Conservation (phyloP, 2,329 filamentous ascomycete species). For the Microsporum ferrugineum region DNA sequence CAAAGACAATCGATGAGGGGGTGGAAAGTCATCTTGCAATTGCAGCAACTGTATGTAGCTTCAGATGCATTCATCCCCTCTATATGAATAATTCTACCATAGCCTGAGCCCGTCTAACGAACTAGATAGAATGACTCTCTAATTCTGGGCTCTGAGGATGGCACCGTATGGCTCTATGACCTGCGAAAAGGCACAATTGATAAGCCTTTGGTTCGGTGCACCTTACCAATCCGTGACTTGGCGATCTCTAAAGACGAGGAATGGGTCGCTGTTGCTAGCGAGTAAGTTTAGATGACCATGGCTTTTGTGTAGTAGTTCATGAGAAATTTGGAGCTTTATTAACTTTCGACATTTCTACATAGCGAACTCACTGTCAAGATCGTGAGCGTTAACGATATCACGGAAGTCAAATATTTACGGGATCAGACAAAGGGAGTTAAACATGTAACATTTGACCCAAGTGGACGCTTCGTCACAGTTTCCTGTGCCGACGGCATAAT, state of each 20-base stretch:
- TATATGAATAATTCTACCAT: not conserved
- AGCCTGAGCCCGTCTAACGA: constrained; percentile 1
- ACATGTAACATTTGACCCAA: constrained; percentile 78
- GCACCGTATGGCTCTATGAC: constrained; percentile 90
- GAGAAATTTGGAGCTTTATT: not conserved
- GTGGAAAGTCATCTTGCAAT: constrained; percentile 76
- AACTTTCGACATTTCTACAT: not conserved
- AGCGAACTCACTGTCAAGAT: constrained; percentile 81
- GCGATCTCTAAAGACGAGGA: constrained; percentile 67
- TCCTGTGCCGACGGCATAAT: constrained; percentile 82
- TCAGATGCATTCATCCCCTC: not conserved
- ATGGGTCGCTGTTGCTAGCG: constrained; percentile 93
- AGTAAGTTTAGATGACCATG: constrained; percentile 41
- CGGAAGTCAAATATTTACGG: constrained; percentile 61
- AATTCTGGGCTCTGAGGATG: constrained; percentile 82
- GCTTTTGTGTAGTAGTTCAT: not conserved
- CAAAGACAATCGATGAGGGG: constrained; percentile 80
- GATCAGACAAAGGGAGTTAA: constrained; percentile 84
- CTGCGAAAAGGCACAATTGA: constrained; percentile 59
- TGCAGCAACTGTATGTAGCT: constrained; percentile 48
- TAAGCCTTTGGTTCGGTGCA: constrained; percentile 67
- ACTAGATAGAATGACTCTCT: constrained; percentile 60
- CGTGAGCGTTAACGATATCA: constrained; percentile 70
- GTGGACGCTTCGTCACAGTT: constrained; percentile 61
- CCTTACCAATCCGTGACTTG: constrained; percentile 78